These are phyloP conservation scores for Alternaria tenuissima DNA, from an alignment of 2,329 filamentous ascomycete genomes.

Conservation along the genomic window DNA sequence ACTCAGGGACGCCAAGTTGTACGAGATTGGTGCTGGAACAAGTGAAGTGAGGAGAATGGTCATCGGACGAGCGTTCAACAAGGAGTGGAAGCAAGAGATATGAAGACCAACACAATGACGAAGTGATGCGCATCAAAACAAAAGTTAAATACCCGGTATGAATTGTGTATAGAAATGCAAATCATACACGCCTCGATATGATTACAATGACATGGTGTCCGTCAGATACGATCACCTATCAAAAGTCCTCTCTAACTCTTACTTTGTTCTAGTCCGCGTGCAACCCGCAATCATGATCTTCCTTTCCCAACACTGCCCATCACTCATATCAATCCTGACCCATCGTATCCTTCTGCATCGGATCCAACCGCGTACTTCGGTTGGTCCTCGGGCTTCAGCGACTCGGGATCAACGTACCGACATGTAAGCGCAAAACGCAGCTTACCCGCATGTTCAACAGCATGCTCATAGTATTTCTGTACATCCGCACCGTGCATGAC, in stretches of 20 bases:
- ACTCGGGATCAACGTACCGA: conserved; percentile 59
- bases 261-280: not conserved
- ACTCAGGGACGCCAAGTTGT: conserved; percentile 79
- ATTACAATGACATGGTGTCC: not conserved
- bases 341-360: conserved; percentile 51
- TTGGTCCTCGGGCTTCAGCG: conserved; percentile 51
- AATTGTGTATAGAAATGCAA: not conserved
- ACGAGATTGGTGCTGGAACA: conserved; percentile 96
- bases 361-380: conserved; percentile 49
- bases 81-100: conserved; percentile 66
- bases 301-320: not conserved
- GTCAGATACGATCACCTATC: not conserved
- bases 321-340: conserved; percentile 19
- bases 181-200: not conserved
- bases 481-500: conserved; percentile 69
- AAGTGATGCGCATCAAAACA: not conserved
- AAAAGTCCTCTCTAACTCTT: not conserved
- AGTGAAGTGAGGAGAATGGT: conserved; percentile 95
- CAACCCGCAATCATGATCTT: not conserved
- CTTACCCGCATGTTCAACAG: conserved; percentile 60
- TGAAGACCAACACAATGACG: not conserved
- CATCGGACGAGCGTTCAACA: conserved; percentile 91
- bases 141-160: conserved; percentile 7
- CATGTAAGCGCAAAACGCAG: conserved; percentile 67
- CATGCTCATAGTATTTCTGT: conserved; percentile 68